These are phyloP conservation scores for Pyrenophora tritici-repentis DNA, from an alignment of 2,329 filamentous ascomycete species.

Conservation along the genomic window DNA sequence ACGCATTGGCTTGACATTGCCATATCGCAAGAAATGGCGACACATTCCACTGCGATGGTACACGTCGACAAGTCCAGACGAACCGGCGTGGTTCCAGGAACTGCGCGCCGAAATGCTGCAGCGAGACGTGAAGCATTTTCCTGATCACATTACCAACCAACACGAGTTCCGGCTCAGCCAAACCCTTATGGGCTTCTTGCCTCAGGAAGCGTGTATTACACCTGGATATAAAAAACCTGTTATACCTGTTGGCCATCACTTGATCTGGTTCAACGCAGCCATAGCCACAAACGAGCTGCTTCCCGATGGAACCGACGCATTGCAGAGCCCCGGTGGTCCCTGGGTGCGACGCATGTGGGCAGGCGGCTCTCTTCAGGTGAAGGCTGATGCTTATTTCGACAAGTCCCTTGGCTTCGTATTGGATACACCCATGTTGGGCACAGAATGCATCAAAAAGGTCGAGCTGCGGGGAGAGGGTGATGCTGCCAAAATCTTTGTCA, in stretches of 20 bases:
- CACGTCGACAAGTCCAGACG: slow-evolving; percentile 10
- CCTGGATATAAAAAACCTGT: slow-evolving; percentile 7
- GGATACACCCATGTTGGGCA: slow-evolving; percentile 33
- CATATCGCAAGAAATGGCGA: slow-evolving; percentile 23
- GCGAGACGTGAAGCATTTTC: slow-evolving; percentile 55
- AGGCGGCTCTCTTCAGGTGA: slow-evolving; percentile 71
- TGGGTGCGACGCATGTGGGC: slow-evolving; percentile 87
- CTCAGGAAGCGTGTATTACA: slow-evolving; percentile 16
- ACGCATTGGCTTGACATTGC: slow-evolving; percentile 14
- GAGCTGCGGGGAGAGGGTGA: slow-evolving; percentile 56
- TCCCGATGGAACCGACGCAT: slow-evolving; percentile 81
- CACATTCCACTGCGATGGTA: slow-evolving; percentile 19
- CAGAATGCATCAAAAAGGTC: slow-evolving; percentile 55
- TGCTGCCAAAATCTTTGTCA: slow-evolving; percentile 61
- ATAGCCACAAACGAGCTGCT: slow-evolving; percentile 66
- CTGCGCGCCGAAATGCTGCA: slow-evolving; percentile 49
- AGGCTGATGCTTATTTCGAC: slow-evolving; percentile 14
- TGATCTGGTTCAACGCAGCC: slow-evolving; percentile 83
- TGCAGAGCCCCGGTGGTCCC: slow-evolving; percentile 73
- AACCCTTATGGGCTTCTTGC: slow-evolving; percentile 32
- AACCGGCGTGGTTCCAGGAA: slow-evolving; percentile 33
- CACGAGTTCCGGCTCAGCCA: slow-evolving; percentile 67
- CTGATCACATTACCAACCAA: slow-evolving; percentile 64
- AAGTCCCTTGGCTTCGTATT: slow-evolving; percentile 11
- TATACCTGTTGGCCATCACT: slow-evolving; percentile 73